These are phyloP conservation scores for Adenanthera pavonina DNA, from an alignment of 306 rosid genomes.

Conservation along the genomic window DNA sequence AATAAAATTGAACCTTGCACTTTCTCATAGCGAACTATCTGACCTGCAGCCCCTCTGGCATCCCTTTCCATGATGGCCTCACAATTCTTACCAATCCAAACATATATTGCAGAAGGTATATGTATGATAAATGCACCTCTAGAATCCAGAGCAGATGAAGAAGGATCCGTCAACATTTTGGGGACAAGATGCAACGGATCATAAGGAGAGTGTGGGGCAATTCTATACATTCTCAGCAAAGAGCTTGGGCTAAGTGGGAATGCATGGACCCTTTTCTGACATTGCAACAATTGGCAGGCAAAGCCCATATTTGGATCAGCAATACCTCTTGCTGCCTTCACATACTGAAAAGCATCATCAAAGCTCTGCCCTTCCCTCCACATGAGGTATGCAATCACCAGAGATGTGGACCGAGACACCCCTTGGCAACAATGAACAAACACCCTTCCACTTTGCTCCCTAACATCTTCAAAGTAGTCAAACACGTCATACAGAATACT, in stretches of 20 bases:
- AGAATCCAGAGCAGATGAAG: conserved; percentile 75
- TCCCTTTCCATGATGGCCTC: conserved; percentile 94
- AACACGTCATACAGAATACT: conserved; percentile 93
- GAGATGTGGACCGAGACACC: conserved; percentile 94
- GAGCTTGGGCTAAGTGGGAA: conserved; percentile 99
- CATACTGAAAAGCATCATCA: conserved; percentile 98
- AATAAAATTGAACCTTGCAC: conserved; percentile 76
- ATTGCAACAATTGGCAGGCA: conserved; percentile 96
- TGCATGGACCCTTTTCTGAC: conserved; percentile 98
- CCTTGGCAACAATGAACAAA: conserved; percentile 99
- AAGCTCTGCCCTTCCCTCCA: conserved; percentile 99
- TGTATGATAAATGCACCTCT: conserved; percentile 94
- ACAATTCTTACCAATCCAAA: conserved; percentile 94
- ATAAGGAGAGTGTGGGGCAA: conserved; percentile 94
- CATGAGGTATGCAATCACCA: conserved; percentile 97
- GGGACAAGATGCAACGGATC: conserved; percentile 99
- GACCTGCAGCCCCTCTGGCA: conserved; percentile 93
- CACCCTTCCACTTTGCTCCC: conserved; percentile 88
- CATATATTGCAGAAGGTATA: conserved; percentile 77
- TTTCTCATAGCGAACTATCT: conserved; percentile 93
- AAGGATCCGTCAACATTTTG: conserved; percentile 88
- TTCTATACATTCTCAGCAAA: conserved; percentile 85
- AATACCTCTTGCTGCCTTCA: conserved; percentile 97
- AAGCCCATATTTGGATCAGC: conserved; percentile 99
- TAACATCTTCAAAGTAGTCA: conserved; percentile 98